Evolutionary conservation across 345 rosid genomes (phyloP), one percentile per base, ranked within the genome.

Genomic region (Trapa bicornis): DNA sequence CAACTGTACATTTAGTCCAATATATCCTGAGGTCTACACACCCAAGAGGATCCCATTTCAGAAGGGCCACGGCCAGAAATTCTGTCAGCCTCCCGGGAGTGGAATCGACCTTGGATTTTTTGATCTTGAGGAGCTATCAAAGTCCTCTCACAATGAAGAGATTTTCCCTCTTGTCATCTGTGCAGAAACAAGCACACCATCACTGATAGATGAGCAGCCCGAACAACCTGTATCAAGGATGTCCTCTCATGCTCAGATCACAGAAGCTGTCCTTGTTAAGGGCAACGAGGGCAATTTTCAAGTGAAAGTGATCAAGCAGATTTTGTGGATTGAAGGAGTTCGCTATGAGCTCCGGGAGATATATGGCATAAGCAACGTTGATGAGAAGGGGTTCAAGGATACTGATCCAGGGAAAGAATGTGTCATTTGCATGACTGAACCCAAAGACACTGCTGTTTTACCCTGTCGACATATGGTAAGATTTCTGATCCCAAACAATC

Each of bases 381-480:
- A 43, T 52, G 72, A 61, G 33, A 69, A 70, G 5, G 79, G 62
- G 29, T 35, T 70, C 61, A 72, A 77, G 66, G 78, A 72, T 35
- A 68, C 53, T 69, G 81, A 72, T 36, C 65, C 82, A 5, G 80
- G 77, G 41, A 73, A 74, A 65, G 83, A 76, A 74, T 81, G 87
- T 65, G 74, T 77, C 48, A 81, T 83, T 62, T 83, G 85, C 79
- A 70, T 77, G 76, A 75, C 75, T 6, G 82, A 81, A 65, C 87
- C 83, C 5, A 79, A 75, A 69, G 79, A 75, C 66, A 83, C 85
- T 0, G 73, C 80, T 37, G 70, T 74, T 71, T 54, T 83, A 64
- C 85, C 83, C 69, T 81, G 87, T 68, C 70, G 85, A 67, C 83
- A 83, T 74, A 72, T 83, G 85, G 87, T 83, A 63, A 80, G 32